phyloP scores from a whole-genome alignment of 2,329 filamentous ascomycete genomes.

The Fonsecaea monophora region DNA sequence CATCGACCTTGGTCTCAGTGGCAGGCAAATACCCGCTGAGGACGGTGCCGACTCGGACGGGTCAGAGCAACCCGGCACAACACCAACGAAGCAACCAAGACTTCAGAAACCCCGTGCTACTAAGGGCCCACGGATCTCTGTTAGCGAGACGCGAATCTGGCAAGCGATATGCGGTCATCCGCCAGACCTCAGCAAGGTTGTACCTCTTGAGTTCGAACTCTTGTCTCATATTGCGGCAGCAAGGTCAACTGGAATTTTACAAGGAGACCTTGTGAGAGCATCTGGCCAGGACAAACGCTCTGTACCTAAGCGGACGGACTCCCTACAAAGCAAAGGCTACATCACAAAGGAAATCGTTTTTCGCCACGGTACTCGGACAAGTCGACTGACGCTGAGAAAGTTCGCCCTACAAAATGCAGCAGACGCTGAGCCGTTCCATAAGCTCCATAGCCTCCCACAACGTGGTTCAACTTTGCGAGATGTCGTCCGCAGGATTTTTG shows the following conservation, averaged over 20 bases:
- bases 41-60: background rate
- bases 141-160: constrained; percentile 65
- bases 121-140: constrained; percentile 50
- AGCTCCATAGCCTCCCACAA: background rate
- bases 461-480: constrained; percentile 26
- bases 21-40: background rate
- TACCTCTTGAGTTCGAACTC: constrained; percentile 62
- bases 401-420: constrained; percentile 46
- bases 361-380: constrained; percentile 59
- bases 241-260: constrained; percentile 62
- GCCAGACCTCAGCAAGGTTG: constrained; percentile 61
- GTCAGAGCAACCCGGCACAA: constrained; percentile 5
- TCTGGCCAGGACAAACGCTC: constrained; percentile 71
- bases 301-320: constrained; percentile 66
- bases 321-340: constrained; percentile 64
- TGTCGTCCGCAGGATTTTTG: constrained; percentile 34
- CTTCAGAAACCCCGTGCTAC: background rate
- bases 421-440: constrained; percentile 8
- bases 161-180: constrained; percentile 66
- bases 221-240: constrained; percentile 65
- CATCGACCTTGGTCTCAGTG: constrained; percentile 12
- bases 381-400: constrained; percentile 61
- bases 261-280: constrained; percentile 61
- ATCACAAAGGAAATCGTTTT: constrained; percentile 63
- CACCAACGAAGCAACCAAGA: background rate